Conservation (phyloP, 495 filamentous ascomycete genomes). For the Penicillium flavigenum region DNA sequence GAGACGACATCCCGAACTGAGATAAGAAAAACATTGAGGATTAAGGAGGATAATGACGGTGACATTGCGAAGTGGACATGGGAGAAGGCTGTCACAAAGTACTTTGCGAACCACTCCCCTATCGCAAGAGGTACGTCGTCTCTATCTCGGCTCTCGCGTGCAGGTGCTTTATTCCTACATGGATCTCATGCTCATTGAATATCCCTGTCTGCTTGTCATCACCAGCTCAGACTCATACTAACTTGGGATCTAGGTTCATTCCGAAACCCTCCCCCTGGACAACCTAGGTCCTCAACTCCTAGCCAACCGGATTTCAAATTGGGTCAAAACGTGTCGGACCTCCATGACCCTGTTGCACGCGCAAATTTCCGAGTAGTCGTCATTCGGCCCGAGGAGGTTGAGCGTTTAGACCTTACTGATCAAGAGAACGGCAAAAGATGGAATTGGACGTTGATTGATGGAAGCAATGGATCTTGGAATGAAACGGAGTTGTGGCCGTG, state of each 20-base stretch:
- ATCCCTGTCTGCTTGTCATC: neutral
- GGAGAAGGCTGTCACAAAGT: slow-evolving; percentile 71
- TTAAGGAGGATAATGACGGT: slow-evolving; percentile 29
- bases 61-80: slow-evolving; percentile 58
- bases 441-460: slow-evolving; percentile 55
- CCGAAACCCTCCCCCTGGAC: slow-evolving; percentile 72
- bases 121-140: slow-evolving; percentile 60
- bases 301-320: slow-evolving; percentile 52
- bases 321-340: slow-evolving; percentile 66
- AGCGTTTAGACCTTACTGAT: slow-evolving; percentile 71
- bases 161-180: neutral
- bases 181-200: neutral
- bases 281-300: slow-evolving; percentile 47
- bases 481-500: slow-evolving; percentile 82
- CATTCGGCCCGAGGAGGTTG: slow-evolving; percentile 76
- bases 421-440: slow-evolving; percentile 62
- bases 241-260: slow-evolving; percentile 56
- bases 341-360: slow-evolving; percentile 67
- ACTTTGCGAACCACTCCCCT: slow-evolving; percentile 85
- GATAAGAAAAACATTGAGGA: slow-evolving; percentile 35
- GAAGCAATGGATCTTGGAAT: slow-evolving; percentile 59
- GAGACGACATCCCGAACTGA: slow-evolving; percentile 44
- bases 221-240: slow-evolving; percentile 4
- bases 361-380: slow-evolving; percentile 83
- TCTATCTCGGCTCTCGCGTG: slow-evolving; percentile 1